Evolutionary conservation across 768 basidiomycete genomes (phyloP), one percentile per base, ranked within the genome.

Genomic region (Suillus fuscotomentosus): DNA sequence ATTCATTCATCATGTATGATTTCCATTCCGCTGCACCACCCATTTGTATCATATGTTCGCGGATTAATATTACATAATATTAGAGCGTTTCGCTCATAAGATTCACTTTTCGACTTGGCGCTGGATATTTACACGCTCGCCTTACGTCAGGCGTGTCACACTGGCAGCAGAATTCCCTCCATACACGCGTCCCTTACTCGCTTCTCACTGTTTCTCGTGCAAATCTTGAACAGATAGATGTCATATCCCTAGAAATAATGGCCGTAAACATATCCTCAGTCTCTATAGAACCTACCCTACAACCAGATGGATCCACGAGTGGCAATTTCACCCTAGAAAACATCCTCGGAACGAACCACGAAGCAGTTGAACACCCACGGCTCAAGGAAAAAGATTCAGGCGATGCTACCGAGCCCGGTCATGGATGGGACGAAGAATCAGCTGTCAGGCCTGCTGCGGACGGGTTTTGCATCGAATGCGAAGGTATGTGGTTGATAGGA

Each of bases 391-490:
- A 65, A 31, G 80, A 79, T 54, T 61, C 70, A n/a, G 72, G 74
- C n/a, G 68, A 71, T 8, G 72, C 74, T 60, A 76, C 77, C 42
- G 70, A 75, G 24, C 74, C 80, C 31, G 77, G 80, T 11, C 79
- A 79, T 45, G 89, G 87, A 14, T 89, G 88, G 88, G 88, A 91
- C 63, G 88, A 92, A 68, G 89, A 90, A 73, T 78, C 80, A 13
- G 71, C 73, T 0, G 73, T 75, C 63, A 80, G 75, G 47, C 79
- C 82, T 10, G 77, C 80, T 15, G 75, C 78, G 13, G 87, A 91
- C 60, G 92, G 91, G 0, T 89, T 81, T 70, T 95, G 93, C 67
- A 75, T 94, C 60, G 93, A 95, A 75, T 94, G 93, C 72, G 93
- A 95, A 86, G 93, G 93, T 92, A 65, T 70, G 77, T 70, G 36